Conservation (phyloP, 345 rosid genomes). For the Erucastrum elatum region DNA sequence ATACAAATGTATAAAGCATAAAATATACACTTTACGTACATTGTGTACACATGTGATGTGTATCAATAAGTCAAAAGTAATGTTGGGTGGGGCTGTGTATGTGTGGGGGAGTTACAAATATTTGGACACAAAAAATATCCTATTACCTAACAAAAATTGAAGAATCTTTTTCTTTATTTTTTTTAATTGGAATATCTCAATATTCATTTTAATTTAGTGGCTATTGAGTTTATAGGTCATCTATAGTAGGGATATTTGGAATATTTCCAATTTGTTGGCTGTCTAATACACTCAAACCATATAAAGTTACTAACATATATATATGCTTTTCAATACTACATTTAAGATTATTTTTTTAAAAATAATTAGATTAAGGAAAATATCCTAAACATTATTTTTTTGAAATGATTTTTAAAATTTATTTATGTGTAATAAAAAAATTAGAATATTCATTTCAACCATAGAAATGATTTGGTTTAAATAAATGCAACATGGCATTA, state of each 20-base stretch:
- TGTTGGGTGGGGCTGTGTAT: conserved; percentile 9
- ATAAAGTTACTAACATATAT: background rate
- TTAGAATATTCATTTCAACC: background rate
- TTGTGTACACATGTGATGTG: background rate
- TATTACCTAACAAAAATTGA: conserved; percentile 22
- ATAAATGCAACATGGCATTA: background rate
- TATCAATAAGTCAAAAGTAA: conserved; percentile 4
- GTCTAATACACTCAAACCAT: conserved; percentile 22
- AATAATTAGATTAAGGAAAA: background rate
- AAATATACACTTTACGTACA: conserved; percentile 2
- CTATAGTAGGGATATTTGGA: conserved; percentile 13
- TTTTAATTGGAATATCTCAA: conserved; percentile 7
- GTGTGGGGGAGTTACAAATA: conserved; percentile 5
- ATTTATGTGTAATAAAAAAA: background rate
- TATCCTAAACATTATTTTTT: background rate
- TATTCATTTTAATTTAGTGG: conserved; percentile 22
- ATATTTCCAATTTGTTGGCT: conserved; percentile 19
- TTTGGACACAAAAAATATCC: background rate
- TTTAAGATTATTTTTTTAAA: background rate
- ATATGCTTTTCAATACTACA: background rate
- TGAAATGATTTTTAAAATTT: background rate
- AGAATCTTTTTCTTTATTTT: background rate
- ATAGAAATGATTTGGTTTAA: background rate
- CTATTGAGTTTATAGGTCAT: conserved; percentile 6
- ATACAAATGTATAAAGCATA: conserved; percentile 5